These are phyloP conservation scores for Aspergillus aculeatinus DNA, from an alignment of 2,329 filamentous ascomycete species.

Conservation along the genomic window DNA sequence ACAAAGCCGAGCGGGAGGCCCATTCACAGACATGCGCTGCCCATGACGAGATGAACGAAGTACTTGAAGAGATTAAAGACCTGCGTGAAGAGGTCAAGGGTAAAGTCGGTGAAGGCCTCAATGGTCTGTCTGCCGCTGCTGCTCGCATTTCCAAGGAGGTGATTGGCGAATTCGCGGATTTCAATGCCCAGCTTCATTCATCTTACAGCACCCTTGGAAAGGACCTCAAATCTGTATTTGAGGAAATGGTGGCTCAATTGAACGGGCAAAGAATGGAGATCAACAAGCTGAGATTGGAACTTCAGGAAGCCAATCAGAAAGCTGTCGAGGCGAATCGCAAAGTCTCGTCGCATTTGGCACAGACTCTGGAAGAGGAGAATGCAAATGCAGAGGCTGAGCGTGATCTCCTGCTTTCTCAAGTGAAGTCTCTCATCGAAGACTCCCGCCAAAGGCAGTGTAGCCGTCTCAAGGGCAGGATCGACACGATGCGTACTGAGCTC, in stretches of 20 bases:
- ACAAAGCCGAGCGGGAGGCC: constrained; percentile 66
- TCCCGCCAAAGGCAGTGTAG: constrained; percentile 72
- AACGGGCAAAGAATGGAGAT: constrained; percentile 75
- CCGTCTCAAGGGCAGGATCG: constrained; percentile 65
- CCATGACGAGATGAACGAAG: constrained; percentile 83
- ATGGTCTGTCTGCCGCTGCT: constrained; percentile 77
- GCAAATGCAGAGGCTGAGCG: constrained; percentile 71
- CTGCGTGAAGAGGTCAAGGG: constrained; percentile 84
- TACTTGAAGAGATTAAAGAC: constrained; percentile 88
- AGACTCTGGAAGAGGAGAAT: constrained; percentile 73
- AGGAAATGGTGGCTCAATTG: constrained; percentile 73
- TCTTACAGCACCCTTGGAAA: constrained; percentile 82
- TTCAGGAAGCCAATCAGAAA: constrained; percentile 67
- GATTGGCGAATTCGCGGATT: constrained; percentile 77
- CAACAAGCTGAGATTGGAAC: constrained; percentile 67
- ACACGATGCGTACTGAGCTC: constrained; percentile 64
- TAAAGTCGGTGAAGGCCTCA: constrained; percentile 79
- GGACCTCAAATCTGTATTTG: constrained; percentile 83
- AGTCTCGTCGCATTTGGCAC: constrained; percentile 65
- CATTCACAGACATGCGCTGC: constrained; percentile 53
- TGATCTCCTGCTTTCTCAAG: constrained; percentile 70
- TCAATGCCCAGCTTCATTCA: constrained; percentile 76
- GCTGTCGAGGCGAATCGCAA: constrained; percentile 67
- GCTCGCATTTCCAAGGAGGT: constrained; percentile 89
- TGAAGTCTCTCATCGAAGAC: constrained; percentile 71